A percentile compares a stretch with the other conserved stretches of the same genome.
Evolutionary conservation across 768 basidiomycete genomes (phyloP).

Genomic region (Amylocystis lapponica): DNA sequence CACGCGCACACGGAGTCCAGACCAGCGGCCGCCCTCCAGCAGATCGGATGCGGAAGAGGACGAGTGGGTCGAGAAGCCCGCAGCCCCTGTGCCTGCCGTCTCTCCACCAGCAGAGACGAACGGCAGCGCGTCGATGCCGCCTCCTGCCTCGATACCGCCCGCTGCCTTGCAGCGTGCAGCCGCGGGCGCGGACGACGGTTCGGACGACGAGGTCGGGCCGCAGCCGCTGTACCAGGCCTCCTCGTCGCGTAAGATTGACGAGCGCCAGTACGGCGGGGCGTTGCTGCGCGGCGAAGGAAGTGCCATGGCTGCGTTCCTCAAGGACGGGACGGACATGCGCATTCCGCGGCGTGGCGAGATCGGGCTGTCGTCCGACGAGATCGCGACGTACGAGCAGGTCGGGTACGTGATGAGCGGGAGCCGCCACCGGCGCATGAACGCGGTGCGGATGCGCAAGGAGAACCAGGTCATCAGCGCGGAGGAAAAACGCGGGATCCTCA

Average conservation of each 20-base stretch:
- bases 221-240: constrained; percentile 48
- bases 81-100: constrained; percentile 16
- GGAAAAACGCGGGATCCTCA: constrained; percentile 94
- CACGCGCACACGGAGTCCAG: constrained; percentile 24
- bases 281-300: constrained; percentile 92
- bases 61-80: constrained; percentile 64
- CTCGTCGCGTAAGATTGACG: constrained; percentile 55
- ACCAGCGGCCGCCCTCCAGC: constrained; percentile 17
- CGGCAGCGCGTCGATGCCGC: constrained; percentile 20
- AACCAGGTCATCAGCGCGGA: constrained; percentile 99
- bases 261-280: constrained; percentile 84
- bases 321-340: constrained; percentile 73
- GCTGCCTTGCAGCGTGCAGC: no score
- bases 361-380: constrained; percentile 82
- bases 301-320: constrained; percentile 95
- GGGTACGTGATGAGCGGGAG: constrained; percentile 99
- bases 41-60: constrained; percentile 35
- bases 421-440: constrained; percentile 95
- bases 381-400: constrained; percentile 79
- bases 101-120: constrained; percentile 13
- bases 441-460: constrained; percentile 97
- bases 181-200: constrained; percentile 25
- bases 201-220: constrained; percentile 76
- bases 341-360: constrained; percentile 99
- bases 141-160: constrained; percentile 5